Evolutionary conservation across 208 protist genomes (phyloP).

Genomic region (Leishmania gerbilli): DNA sequence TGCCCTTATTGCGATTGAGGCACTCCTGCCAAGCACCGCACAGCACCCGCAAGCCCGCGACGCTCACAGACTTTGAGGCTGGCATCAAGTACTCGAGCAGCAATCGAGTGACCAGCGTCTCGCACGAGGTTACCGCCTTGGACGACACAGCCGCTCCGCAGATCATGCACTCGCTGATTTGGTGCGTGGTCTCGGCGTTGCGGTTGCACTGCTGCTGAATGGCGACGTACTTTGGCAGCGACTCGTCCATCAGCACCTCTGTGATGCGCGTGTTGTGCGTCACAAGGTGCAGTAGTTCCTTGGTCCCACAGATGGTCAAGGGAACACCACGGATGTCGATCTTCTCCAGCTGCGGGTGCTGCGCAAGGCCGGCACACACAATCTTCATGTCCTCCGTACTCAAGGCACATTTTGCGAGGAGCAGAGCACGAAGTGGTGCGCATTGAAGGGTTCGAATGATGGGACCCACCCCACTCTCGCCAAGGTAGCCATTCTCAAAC

Average conservation of each 20-base stretch:
- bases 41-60: slow-evolving; percentile 45
- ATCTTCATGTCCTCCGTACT: slow-evolving; percentile 49
- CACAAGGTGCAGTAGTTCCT: slow-evolving; percentile 60
- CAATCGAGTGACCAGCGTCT: slow-evolving; percentile 25
- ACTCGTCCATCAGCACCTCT: slow-evolving; percentile 60
- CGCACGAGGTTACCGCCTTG: slow-evolving; percentile 13
- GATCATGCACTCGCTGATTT: slow-evolving; percentile 50
- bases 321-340: slow-evolving; percentile 77
- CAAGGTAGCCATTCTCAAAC: slow-evolving; percentile 85
- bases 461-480: slow-evolving; percentile 65
- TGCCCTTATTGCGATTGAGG: slow-evolving; percentile 51
- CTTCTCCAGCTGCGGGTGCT: slow-evolving; percentile 64
- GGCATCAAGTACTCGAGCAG: slow-evolving; percentile 24
- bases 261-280: slow-evolving; percentile 56
- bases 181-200: slow-evolving; percentile 43
- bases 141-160: slow-evolving; percentile 35
- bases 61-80: slow-evolving; percentile 21
- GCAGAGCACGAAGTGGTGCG: slow-evolving; percentile 48
- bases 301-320: slow-evolving; percentile 50
- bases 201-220: slow-evolving; percentile 73
- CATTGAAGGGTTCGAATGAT: slow-evolving; percentile 70
- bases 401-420: slow-evolving; percentile 55
- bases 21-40: slow-evolving; percentile 55
- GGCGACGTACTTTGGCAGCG: slow-evolving; percentile 60
- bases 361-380: slow-evolving; percentile 50